phyloP scores from a whole-genome alignment of 148 eudicot genomes.

The Selenicereus undatus region DNA sequence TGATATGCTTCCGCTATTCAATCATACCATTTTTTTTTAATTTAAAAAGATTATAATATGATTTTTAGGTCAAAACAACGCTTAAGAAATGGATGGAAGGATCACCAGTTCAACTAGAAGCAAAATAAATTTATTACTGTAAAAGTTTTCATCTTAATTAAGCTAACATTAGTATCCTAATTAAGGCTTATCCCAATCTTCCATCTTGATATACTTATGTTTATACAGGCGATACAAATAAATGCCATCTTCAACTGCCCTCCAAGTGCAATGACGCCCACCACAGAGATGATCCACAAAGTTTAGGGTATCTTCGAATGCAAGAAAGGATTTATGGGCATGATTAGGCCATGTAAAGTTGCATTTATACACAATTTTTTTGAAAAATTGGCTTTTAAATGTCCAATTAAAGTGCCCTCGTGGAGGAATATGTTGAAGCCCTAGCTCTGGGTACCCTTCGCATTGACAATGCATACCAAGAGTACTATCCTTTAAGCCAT shows the following conservation, averaged over 20 bases:
- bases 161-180: background rate
- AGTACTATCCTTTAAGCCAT: background rate
- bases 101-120: no score
- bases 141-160: no score
- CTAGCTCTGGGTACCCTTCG: background rate
- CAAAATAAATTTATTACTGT: no score
- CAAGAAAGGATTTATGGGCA: background rate
- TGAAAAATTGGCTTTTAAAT: background rate
- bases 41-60: no score
- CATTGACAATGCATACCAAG: background rate
- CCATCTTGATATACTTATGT: background rate
- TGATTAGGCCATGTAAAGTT: constrained; percentile 10
- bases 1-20: no score
- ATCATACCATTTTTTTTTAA: no score
- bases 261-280: constrained; percentile 29
- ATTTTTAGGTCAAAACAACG: no score
- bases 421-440: background rate
- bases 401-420: background rate
- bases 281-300: constrained; percentile 20
- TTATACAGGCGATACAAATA: constrained; percentile 12
- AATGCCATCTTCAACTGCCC: constrained; percentile 15
- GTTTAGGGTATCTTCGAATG: constrained; percentile 1
- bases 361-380: background rate
- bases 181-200: constrained; percentile 14
- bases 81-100: no score